phyloP scores from a whole-genome alignment of 306 rosid genomes.

The Lathyrus sativus region DNA sequence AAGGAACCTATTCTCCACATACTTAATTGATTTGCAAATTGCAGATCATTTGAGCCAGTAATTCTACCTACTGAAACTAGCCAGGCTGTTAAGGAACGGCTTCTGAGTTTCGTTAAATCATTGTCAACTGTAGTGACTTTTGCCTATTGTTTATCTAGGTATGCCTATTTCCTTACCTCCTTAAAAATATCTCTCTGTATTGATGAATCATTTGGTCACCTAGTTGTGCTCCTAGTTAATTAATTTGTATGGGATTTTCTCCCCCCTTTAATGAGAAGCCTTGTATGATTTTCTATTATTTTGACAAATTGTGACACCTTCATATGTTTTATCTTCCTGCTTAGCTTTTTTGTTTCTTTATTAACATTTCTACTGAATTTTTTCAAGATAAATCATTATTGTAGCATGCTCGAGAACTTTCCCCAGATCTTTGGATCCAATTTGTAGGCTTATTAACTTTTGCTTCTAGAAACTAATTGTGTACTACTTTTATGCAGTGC shows the following conservation, averaged over 20 bases:
- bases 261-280: constrained; percentile 5
- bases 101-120: constrained; percentile 77
- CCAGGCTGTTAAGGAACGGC: constrained; percentile 79
- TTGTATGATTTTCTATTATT: constrained; percentile 20
- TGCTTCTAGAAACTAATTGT: constrained; percentile 36
- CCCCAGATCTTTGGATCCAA: constrained; percentile 24
- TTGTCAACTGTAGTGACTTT: constrained; percentile 84
- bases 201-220: constrained; percentile 36
- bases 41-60: constrained; percentile 80
- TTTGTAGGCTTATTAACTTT: constrained; percentile 30
- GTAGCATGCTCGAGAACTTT: constrained; percentile 29
- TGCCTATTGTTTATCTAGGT: constrained; percentile 94
- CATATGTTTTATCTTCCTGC: constrained; percentile 13
- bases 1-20: constrained; percentile 7
- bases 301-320: constrained; percentile 5
- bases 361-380: constrained; percentile 16
- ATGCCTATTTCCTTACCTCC: constrained; percentile 36
- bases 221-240: constrained; percentile 22
- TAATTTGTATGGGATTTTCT: constrained; percentile 14
- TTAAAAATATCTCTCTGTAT: constrained; percentile 24
- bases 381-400: constrained; percentile 13
- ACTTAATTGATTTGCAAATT: constrained; percentile 35
- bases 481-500: constrained; percentile 56
- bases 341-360: constrained; percentile 17
- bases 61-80: constrained; percentile 71